Evolutionary conservation across 1,284 basidiomycete genomes (phyloP), one percentile per base, ranked within the genome.

Genomic region (Mycosarcoma maydis): DNA sequence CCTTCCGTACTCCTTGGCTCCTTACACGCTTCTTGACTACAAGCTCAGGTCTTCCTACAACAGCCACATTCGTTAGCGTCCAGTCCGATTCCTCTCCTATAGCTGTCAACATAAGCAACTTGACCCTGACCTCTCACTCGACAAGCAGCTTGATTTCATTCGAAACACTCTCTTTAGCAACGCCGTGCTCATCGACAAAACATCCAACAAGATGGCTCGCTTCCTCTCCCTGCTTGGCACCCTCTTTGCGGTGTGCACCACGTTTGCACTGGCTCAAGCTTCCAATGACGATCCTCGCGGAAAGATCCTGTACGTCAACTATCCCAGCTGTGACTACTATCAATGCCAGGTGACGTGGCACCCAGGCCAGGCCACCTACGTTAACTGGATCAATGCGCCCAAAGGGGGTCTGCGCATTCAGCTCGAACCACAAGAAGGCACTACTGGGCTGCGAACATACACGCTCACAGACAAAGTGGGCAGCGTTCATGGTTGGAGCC

Each of bases 331-430:
- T 37, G 53, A 45, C 20, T 39, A 39, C 34, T 73, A 49, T 17
- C 29, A 44, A 13, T 73, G 70, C 46, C 26, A 55, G 37, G 66
- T 69, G 9, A 49, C 48, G 22, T 73, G 70, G 70, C 39, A 17
- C 8, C 49, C 20, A 6, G 47, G 45, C 23, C 17, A 60, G 10
- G 23, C 27, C 10, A 47, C 53, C 24, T 52, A 57, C 30, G 53
- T 73, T 46, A 65, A 69, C 43, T 73, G 70, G 70, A 43, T 69
- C 27, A 58, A 61, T 17, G 57, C 66, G 6, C 70, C 70, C 29
- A 29, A 38, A 13, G 70, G 70, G 1, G 49, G 56, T 3, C 49
- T 73, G 14, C 26, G 34, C 9, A 73, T 73, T 41, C 37, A 69
- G 14, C 58, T 73, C 6, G 50, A 19, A 6, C 70, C 70, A 1